A percentile compares a stretch with the other conserved stretches of the same genome.
Conservation (phyloP, 176 grass and related monocot genomes). For the Cenchrus americanus region DNA sequence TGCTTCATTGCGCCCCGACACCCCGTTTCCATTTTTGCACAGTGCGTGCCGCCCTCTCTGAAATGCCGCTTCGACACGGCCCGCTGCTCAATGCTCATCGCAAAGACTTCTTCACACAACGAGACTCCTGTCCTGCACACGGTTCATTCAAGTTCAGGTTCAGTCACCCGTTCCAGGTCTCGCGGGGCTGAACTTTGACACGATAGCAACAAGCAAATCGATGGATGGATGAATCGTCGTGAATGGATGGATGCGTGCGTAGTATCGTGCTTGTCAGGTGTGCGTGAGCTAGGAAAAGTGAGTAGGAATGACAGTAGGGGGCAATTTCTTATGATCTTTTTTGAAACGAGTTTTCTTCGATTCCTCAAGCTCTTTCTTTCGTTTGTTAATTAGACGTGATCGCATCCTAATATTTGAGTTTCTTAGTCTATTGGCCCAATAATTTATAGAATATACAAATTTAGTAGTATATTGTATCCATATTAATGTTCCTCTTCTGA, state of each 20-base stretch:
- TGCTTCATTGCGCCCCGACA: not conserved
- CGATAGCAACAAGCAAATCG: slow-evolving; percentile 16
- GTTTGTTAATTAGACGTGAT: too few relatives aligned
- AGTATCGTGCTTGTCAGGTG: slow-evolving; percentile 26
- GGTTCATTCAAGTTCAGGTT: slow-evolving; percentile 5
- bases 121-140: not conserved
- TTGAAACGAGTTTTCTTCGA: too few relatives aligned
- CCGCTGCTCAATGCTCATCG: not conserved
- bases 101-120: too few relatives aligned
- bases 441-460: too few relatives aligned
- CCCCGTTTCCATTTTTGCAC: slow-evolving; percentile 52
- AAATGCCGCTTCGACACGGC: slow-evolving; percentile 1
- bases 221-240: slow-evolving; percentile 5
- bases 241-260: not conserved
- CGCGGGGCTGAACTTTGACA: not conserved
- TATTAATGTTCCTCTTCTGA: too few relatives aligned
- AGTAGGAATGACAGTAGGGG: not conserved
- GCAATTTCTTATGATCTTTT: too few relatives aligned
- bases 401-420: too few relatives aligned
- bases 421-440: too few relatives aligned
- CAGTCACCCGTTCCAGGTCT: not conserved
- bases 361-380: too few relatives aligned
- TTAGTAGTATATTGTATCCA: too few relatives aligned
- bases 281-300: not conserved
- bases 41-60: slow-evolving; percentile 7